These are phyloP conservation scores for Coniferiporia weirii DNA, from an alignment of 1,284 basidiomycete species.

Conservation along the genomic window DNA sequence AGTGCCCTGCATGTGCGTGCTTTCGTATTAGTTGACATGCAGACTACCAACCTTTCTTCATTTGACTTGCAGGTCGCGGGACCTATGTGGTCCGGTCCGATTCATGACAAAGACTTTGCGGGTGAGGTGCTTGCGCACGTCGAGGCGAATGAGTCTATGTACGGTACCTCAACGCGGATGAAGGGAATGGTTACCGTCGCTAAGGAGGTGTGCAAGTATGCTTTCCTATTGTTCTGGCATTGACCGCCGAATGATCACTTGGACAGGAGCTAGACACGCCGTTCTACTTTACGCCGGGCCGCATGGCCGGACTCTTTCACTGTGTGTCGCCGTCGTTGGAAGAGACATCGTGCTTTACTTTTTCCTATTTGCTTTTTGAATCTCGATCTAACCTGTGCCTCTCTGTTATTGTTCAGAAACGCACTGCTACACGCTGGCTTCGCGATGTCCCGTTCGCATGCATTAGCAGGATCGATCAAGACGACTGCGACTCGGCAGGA, in stretches of 20 bases:
- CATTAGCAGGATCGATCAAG: slow-evolving; percentile 85
- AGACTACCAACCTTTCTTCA: neutral
- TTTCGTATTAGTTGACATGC: slow-evolving; percentile 5
- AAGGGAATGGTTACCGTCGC: slow-evolving; percentile 94
- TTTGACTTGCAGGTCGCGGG: slow-evolving; percentile 62
- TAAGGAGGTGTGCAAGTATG: slow-evolving; percentile 55
- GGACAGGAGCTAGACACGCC: slow-evolving; percentile 71
- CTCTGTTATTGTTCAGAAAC: slow-evolving; percentile 45
- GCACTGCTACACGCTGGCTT: slow-evolving; percentile 86
- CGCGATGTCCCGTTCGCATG: slow-evolving; percentile 86
- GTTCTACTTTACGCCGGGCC: slow-evolving; percentile 91
- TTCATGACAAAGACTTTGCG: slow-evolving; percentile 81
- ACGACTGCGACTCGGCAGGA: slow-evolving; percentile 74
- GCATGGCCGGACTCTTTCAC: slow-evolving; percentile 79
- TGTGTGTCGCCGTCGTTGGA: slow-evolving; percentile 73
- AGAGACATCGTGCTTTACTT: slow-evolving; percentile 54
- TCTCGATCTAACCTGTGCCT: neutral
- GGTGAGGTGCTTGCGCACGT: slow-evolving; percentile 72
- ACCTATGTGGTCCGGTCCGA: slow-evolving; percentile 92
- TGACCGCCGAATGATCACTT: neutral
- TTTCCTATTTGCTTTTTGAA: neutral
- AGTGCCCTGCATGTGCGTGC: slow-evolving; percentile 60
- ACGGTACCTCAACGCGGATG: slow-evolving; percentile 83
- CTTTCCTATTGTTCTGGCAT: neutral
- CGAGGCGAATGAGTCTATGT: slow-evolving; percentile 53